phyloP scores from a whole-genome alignment of 2,329 filamentous ascomycete species.

The Tolypocladium tropicale region DNA sequence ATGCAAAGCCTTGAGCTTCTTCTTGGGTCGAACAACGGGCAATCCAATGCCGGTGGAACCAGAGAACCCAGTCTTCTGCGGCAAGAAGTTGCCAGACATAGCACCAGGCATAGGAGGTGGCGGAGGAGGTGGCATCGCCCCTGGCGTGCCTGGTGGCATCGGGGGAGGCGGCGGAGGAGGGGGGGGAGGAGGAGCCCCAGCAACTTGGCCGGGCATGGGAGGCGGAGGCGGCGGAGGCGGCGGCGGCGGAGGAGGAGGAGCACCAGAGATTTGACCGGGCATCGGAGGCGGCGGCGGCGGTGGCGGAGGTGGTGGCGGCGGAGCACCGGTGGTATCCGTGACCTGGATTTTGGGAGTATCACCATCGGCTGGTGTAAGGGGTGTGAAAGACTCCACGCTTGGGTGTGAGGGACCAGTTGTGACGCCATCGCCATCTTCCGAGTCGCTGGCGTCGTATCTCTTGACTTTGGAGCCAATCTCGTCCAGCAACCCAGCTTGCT shows the following conservation, averaged over 20 bases:
- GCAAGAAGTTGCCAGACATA: constrained; percentile 67
- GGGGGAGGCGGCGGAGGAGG: constrained; percentile 29
- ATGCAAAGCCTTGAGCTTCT: constrained; percentile 98
- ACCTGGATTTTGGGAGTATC: constrained; percentile 53
- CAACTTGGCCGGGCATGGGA: constrained; percentile 26
- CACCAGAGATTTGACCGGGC: constrained; percentile 20
- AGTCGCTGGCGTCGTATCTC: constrained; percentile 62
- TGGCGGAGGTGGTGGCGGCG: constrained; percentile 27
- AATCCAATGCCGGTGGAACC: constrained; percentile 52
- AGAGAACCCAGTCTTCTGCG: constrained; percentile 47
- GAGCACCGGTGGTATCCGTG: constrained; percentile 26
- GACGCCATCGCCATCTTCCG: constrained; percentile 54
- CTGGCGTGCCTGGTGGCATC: constrained; percentile 14
- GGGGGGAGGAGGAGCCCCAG: constrained; percentile 32
- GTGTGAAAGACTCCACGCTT: constrained; percentile 61
- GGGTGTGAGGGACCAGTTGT: constrained; percentile 69
- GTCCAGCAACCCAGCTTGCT: constrained; percentile 52
- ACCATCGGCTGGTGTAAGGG: constrained; percentile 53
- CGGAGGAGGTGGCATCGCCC: constrained; percentile 37
- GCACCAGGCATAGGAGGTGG: constrained; percentile 58
- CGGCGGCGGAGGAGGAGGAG: constrained; percentile 26
- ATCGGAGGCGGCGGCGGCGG: constrained; percentile 21
- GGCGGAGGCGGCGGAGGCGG: constrained; percentile 27
- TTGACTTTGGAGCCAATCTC: constrained; percentile 71
- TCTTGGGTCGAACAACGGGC: constrained; percentile 83